Evolutionary conservation across 139 green algal species (phyloP), one percentile per base, ranked within the genome.

Genomic region (Volvox africanus): DNA sequence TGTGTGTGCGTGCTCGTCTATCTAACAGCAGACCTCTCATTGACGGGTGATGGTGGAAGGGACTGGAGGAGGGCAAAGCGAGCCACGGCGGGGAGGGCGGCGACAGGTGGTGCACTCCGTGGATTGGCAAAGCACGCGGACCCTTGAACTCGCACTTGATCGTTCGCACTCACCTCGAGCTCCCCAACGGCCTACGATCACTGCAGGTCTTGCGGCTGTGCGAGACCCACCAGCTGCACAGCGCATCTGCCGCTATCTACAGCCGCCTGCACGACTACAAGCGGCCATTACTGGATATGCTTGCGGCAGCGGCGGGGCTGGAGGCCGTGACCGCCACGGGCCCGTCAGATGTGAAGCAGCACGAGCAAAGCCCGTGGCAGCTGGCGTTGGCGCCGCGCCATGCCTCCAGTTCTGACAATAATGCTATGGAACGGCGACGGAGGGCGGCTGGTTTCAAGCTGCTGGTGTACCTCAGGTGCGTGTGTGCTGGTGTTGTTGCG

Each of bases 231-330:
- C 50, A 88, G 22, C 95, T 99, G 69, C 95, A 96, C 80, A 94
- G 86, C 11, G 97, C 97, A 6, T 93, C 98, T 14, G 88, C 95
- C 24, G 95, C 96, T 94, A 94, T 99, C 82, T 95, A 97, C 92
- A 97, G 93, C 44, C 79, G 92, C 28, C 95, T 99, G 30, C 73
- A 94, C 36, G 97, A 99, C 95, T 97, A 96, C 92, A 92, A 96
- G 32, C 96, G 94, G n/a, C 97, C 97, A 18, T 85, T 96, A 1
- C 88, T 95, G 12, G 93, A 98, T 92, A 93, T 99, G 89, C 92
- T 99, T 86, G 90, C 95, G n/a, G 93, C 95, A 13, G 82, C 93
- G 21, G 95, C 93, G 16, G 76, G 26, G 71, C 33, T 67, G 0
- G 35, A 36, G 33, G 62, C 35, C 12, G 11, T 5, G 82, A 62